Evolutionary conservation across 768 basidiomycete genomes (phyloP).

Genomic region (Solioccasus polychromus): DNA sequence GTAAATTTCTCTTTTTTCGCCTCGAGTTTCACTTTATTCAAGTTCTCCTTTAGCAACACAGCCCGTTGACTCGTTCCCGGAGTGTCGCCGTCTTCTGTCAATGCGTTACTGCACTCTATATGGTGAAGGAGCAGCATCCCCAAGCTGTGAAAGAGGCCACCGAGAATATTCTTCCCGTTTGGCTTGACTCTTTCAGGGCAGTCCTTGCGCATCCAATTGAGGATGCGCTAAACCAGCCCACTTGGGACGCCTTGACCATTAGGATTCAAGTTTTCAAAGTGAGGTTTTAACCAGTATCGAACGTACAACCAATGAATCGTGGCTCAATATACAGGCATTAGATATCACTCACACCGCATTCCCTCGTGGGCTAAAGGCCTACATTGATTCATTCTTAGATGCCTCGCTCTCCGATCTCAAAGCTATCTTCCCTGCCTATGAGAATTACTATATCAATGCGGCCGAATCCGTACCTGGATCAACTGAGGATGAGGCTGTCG

Average conservation of each 20-base stretch:
- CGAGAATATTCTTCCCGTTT: constrained; percentile 76
- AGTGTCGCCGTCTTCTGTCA: constrained; percentile 88
- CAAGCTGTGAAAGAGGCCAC: constrained; percentile 82
- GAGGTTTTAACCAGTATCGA: constrained; percentile 8
- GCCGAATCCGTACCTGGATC: constrained; percentile 56
- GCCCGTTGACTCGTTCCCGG: constrained; percentile 78
- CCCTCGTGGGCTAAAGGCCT: constrained; percentile 63
- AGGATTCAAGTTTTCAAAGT: constrained; percentile 87
- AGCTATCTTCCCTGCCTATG: constrained; percentile 56
- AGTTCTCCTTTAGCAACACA: constrained; percentile 50
- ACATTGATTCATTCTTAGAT: constrained; percentile 59
- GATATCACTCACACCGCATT: constrained; percentile 81
- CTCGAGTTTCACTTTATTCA: background rate
- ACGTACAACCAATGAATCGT: constrained; percentile 1
- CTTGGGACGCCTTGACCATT: constrained; percentile 82
- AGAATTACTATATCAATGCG: constrained; percentile 57
- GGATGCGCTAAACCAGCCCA: constrained; percentile 55
- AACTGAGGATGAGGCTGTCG: constrained; percentile 73
- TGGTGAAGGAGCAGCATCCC: constrained; percentile 93
- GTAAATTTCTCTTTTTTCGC: constrained; percentile 36
- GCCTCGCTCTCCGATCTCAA: constrained; percentile 59
- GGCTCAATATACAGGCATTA: constrained; percentile 55
- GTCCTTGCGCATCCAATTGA: constrained; percentile 61
- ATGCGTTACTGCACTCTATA: constrained; percentile 85
- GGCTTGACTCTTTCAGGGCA: constrained; percentile 88